Base-by-base conservation (phyloP, 1,284 basidiomycete species). In the Cryptococcus jaspeensis region DNA sequence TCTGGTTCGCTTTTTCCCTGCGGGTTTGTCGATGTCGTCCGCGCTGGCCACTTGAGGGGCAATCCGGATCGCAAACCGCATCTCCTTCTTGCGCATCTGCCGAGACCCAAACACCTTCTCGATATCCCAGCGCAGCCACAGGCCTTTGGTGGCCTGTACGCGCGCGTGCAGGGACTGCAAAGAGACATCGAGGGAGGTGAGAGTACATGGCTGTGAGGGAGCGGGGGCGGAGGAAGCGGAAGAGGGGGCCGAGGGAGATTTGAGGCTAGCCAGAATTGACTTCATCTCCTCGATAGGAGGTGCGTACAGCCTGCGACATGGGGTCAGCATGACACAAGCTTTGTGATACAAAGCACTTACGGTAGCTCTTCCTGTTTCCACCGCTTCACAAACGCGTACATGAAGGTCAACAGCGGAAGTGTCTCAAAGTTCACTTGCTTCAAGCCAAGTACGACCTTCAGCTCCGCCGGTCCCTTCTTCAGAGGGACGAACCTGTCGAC, bases 71-170 rank as follows among this genome's bases (percentile, higher is more conserved):
- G 69, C 72, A 39, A 74, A 71, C 20, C 58, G 51, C n/a, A 64
- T 46, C 18, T 65, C 47, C 18, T 65, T 54, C 0, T 44, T 53
- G n/a, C 18, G 20, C 12, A 57, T 66, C 16, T 63, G 58, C 2
- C 61, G 52, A 3, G 58, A 56, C n/a, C 22, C 49, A 43, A 44
- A 58, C n/a, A 74, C 44, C 25, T 63, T 62, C 7, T 70, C 72
- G 25, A 74, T 57, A 38, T 71, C 70, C 74, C 74, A 76, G 2
- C 69, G 60, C 9, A 76, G 52, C 71, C 71, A 75, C 8, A 75
- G 61, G 2, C 64, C 60, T 43, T 69, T 67, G 18, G 74, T 71
- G 0, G 71, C 72, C 11, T 71, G 57, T 0, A 71, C 57, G 28
- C 70, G 68, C 11, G 75, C 20, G 12, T 59, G 59, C 0, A 60